A percentile compares a stretch with the other conserved stretches of the same genome.
These are phyloP conservation scores for Rosa multiflora DNA, from an alignment of 306 rosid species.

Conservation along the genomic window DNA sequence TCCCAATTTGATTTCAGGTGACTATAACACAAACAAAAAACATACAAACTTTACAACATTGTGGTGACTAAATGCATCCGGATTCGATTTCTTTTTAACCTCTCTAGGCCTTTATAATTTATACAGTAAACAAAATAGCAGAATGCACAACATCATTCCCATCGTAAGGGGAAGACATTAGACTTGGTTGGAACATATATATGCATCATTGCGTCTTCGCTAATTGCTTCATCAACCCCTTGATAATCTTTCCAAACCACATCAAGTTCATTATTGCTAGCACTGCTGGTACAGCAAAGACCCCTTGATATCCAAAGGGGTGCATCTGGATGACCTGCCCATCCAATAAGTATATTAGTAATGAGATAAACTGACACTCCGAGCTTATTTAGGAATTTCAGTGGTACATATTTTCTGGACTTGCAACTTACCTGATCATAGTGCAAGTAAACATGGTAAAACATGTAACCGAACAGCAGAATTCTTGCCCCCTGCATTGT, in stretches of 20 bases:
- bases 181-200: slow-evolving; percentile 13
- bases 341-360: slow-evolving; percentile 10
- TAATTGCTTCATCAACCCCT: slow-evolving; percentile 41
- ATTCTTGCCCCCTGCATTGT: slow-evolving; percentile 47
- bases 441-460: slow-evolving; percentile 50
- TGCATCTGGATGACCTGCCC: slow-evolving; percentile 52
- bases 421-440: slow-evolving; percentile 37
- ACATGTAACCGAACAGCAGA: slow-evolving; percentile 47
- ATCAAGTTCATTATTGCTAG: slow-evolving; percentile 49
- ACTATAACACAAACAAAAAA: neutral
- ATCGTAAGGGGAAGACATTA: neutral
- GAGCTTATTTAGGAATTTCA: neutral
- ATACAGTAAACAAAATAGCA: slow-evolving; percentile 22
- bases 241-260: slow-evolving; percentile 52
- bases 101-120: slow-evolving; percentile 24
- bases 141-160: slow-evolving; percentile 11
- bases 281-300: slow-evolving; percentile 47
- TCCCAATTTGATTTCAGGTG: neutral
- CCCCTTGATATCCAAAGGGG: slow-evolving; percentile 41
- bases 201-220: slow-evolving; percentile 35
- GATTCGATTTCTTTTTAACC: slow-evolving; percentile 7
- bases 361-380: neutral
- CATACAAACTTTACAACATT: slow-evolving; percentile 2
- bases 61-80: slow-evolving; percentile 7
- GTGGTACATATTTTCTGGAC: neutral